Conservation (phyloP, 2,329 filamentous ascomycete genomes). For the Dothiorella sarmentorum region DNA sequence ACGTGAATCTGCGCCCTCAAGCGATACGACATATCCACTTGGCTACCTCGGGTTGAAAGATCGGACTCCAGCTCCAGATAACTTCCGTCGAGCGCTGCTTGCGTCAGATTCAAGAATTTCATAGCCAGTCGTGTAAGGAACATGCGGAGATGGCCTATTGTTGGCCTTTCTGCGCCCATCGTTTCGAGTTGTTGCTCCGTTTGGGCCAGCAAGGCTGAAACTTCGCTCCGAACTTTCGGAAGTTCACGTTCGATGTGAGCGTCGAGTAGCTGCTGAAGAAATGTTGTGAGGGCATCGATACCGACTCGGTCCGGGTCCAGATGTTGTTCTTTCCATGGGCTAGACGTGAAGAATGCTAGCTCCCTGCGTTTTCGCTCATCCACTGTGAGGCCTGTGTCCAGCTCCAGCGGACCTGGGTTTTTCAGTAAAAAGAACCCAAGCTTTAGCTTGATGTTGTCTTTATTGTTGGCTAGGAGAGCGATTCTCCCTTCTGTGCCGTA, state of each 20-base stretch:
- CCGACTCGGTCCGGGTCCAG: background rate
- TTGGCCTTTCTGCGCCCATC: background rate
- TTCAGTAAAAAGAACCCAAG: constrained; percentile 36
- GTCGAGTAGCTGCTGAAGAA: background rate
- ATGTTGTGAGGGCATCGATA: background rate
- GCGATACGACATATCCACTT: background rate
- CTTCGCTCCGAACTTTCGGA: background rate
- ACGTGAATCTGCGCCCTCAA: background rate
- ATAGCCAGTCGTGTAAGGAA: constrained; percentile 1
- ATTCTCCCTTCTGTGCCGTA: constrained; percentile 26
- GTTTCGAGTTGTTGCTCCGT: background rate
- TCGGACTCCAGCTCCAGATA: background rate
- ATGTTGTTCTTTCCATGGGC: constrained; percentile 11
- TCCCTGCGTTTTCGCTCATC: background rate
- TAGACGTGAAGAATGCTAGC: background rate
- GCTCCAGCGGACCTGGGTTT: constrained; percentile 24
- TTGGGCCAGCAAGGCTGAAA: background rate
- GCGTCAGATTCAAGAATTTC: background rate
- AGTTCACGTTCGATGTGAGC: background rate
- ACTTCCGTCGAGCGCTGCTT: background rate
- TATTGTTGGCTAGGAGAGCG: constrained; percentile 32
- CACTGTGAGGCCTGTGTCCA: background rate
- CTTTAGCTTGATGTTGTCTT: constrained; percentile 27
- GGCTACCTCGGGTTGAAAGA: background rate
- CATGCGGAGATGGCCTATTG: background rate